These are phyloP conservation scores for Hondaea fermentalgiana DNA, from an alignment of 108 stramenopile genomes.

Conservation along the genomic window DNA sequence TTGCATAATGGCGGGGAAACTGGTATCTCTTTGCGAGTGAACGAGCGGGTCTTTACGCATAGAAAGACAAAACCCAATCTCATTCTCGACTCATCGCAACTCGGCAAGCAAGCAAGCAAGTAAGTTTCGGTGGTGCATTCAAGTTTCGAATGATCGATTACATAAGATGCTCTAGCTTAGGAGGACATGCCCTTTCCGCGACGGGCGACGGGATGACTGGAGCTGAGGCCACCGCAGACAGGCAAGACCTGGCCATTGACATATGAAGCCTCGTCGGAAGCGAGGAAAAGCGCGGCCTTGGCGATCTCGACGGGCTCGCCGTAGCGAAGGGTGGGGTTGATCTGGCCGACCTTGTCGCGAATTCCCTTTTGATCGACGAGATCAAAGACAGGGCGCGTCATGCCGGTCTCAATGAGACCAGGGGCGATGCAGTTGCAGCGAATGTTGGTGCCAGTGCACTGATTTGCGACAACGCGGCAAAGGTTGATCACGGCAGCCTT, in stretches of 20 bases:
- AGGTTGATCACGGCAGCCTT: slow-evolving; percentile 13
- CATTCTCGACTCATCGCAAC: too few relatives aligned
- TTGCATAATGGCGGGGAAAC: too few relatives aligned
- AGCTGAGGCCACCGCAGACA: slow-evolving; percentile 1
- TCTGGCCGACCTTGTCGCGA: slow-evolving; percentile 1
- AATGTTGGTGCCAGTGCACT: slow-evolving; percentile 1
- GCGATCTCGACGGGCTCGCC: neutral
- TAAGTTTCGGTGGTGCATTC: too few relatives aligned
- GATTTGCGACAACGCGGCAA: neutral
- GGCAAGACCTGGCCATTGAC: neutral
- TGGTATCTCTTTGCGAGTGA: too few relatives aligned
- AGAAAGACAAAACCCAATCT: too few relatives aligned
- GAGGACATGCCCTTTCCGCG: neutral
- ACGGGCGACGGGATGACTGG: neutral
- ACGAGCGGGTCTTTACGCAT: too few relatives aligned
- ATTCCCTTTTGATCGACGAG: neutral
- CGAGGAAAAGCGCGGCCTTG: neutral
- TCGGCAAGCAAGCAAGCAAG: too few relatives aligned
- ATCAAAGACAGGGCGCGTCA: neutral
- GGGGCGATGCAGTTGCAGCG: neutral
- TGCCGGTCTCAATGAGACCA: slow-evolving; percentile 1
- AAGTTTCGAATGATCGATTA: neutral
- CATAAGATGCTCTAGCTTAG: neutral
- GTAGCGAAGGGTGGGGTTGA: neutral
- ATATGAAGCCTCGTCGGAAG: neutral